phyloP scores from a whole-genome alignment of 2,329 filamentous ascomycete genomes.

The Talaromyces piceae region DNA sequence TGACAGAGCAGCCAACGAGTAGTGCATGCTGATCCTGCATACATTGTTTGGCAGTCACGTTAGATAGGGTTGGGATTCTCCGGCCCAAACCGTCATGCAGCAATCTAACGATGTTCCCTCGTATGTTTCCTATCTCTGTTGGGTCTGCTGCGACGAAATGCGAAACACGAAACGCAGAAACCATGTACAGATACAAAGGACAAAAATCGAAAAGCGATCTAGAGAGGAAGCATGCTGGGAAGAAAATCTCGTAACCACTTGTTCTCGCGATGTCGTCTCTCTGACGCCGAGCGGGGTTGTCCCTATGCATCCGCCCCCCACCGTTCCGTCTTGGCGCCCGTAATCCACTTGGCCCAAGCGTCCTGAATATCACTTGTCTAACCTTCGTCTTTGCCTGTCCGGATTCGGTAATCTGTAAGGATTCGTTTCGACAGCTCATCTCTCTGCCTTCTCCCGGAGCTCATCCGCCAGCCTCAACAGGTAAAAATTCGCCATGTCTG shows the following conservation, averaged over 20 bases:
- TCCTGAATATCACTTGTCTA: neutral
- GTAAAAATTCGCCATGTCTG: conserved; percentile 66
- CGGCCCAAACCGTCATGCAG: neutral
- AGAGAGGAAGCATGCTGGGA: too few relatives aligned
- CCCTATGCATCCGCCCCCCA: neutral
- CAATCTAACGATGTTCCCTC: too few relatives aligned
- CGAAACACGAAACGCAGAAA: too few relatives aligned
- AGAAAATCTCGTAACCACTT: too few relatives aligned
- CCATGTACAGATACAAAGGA: too few relatives aligned
- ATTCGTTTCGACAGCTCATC: too few relatives aligned
- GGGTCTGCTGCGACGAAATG: too few relatives aligned
- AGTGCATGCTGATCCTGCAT: too few relatives aligned
- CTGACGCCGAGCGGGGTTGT: neutral
- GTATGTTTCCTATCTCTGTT: too few relatives aligned
- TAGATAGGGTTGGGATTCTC: neutral
- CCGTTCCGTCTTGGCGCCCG: neutral
- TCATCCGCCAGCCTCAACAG: conserved; percentile 64
- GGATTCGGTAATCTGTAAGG: too few relatives aligned
- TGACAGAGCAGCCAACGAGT: too few relatives aligned
- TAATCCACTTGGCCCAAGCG: neutral
- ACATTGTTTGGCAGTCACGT: neutral
- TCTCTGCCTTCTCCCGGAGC: conserved; percentile 37
- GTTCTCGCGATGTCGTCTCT: neutral
- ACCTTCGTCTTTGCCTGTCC: neutral
- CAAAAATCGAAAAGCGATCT: too few relatives aligned